Base-by-base conservation (phyloP, 1,139 yeast species). In the Saccharomyces hybrid region DNA sequence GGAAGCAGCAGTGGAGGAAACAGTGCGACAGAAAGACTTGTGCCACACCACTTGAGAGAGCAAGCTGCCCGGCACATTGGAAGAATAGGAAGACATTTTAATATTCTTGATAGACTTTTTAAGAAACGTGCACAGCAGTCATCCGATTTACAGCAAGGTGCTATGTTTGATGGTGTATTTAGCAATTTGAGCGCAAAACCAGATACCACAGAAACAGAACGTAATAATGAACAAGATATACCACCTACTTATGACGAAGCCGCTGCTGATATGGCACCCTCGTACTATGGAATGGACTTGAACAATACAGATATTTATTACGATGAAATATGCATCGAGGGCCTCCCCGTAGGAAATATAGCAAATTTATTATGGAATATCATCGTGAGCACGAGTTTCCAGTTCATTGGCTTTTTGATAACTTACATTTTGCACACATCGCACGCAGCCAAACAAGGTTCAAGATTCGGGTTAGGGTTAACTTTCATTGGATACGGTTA, bases 181-280 rank as follows among this genome's bases (percentile, higher is more conserved):
- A 83, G 95, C 50, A 93, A 93, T 69, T 73, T 93, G 63, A 81
- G 87, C 66, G 98, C 98, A 5, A 91, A 90, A 66, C 91, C 91
- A 8, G 90, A 84, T 56, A 42, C 55, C 55, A 50, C 54, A 9
- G 69, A 56, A 52, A 57, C 38, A n/a, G 57, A 53, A 42, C 58
- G 55, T 7, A 66, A 59, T 26, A 46, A 57, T 4, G 69, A 66
- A 51, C 79, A 82, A 5, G 86, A 82, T 58, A 76, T 77, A 52
- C 96, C 97, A 13, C 99, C 99, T 1, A 78, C 95, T 0, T 93
- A 95, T 71, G 97, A 88, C 57, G 97, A 91, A 66, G 98, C 97
- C 0, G 91, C 97, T 0, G 88, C 93, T 2, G 99, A 93, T 70
- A 82, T 95, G 25, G 83, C 95, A 0, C 99, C 99, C 0, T 96